Evolutionary conservation across 805 yeast genomes (phyloP), one percentile per base, ranked within the genome.

Genomic region (Suhomyces prunicola): DNA sequence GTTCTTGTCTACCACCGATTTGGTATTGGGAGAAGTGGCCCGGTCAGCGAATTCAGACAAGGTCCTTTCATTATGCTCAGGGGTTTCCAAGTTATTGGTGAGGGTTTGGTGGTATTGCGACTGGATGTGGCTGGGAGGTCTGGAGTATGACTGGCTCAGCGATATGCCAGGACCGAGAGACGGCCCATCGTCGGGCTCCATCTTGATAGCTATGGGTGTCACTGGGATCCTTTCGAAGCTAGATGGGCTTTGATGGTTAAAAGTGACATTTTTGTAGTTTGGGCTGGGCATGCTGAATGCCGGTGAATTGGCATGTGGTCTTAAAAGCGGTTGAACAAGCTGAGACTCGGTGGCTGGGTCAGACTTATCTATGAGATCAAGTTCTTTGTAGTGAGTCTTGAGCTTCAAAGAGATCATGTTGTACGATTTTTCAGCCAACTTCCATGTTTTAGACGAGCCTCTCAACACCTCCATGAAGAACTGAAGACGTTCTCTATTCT

Each of bases 371-470:
- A 22, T 31, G 6, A 33, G 12, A 22, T 46, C 49, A 6, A 22
- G 40, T 13, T 46, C 49, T 7, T 46, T 41, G 22, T 35, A 46
- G 4, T 46, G 53, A 26, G 58, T 52, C 48, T 67, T 65, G 44
- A 76, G 55, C 54, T 72, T 76, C 17, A 63, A 56, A 26, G 70
- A 69, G 48, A 79, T 75, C 59, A 75, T 64, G 33, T 67, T 65
- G 58, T 71, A 74, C 1, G 82, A 77, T 51, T 74, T 77, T 50
- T 72, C 78, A 2, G 81, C 78, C 51, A 79, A 61, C 40, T 70
- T 72, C 83, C 83, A 79, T 0, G 81, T 76, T 49, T 66, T 65
- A 0, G 82, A 73, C 51, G 76, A 66, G n/a, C 72, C 71, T 8
- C 69, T 62, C 33, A 79, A 63, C 0, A 77, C 75, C 31, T 58